Evolutionary conservation across 257 asterid genomes (phyloP), one percentile per base, ranked within the genome.

Genomic region (Plantago ovata): DNA sequence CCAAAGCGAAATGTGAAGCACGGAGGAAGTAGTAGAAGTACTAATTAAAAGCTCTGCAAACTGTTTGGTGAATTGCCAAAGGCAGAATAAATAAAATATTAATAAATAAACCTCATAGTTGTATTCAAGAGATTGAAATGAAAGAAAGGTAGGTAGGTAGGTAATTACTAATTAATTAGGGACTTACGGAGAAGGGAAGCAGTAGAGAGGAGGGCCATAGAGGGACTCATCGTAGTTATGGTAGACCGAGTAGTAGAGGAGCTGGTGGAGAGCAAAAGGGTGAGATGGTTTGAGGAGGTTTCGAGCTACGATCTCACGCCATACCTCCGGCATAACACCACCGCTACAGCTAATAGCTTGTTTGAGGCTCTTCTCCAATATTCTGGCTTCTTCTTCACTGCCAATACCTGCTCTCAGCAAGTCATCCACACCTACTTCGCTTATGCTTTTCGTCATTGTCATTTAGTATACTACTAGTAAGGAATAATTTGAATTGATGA

Each of bases 101-200:
- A n/a, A n/a, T n/a, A n/a, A n/a, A n/a, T n/a, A n/a, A n/a, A n/a
- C n/a, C n/a, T n/a, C n/a, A n/a, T n/a, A n/a, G n/a, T n/a, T n/a
- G n/a, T n/a, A n/a, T n/a, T n/a, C n/a, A n/a, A n/a, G n/a, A n/a
- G n/a, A n/a, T n/a, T n/a, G n/a, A n/a, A n/a, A n/a, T n/a, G n/a
- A n/a, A n/a, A n/a, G n/a, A n/a, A n/a, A n/a, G n/a, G n/a, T n/a
- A n/a, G n/a, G n/a, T n/a, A n/a, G n/a, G n/a, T n/a, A n/a, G n/a
- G n/a, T n/a, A n/a, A n/a, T n/a, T n/a, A n/a, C n/a, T n/a, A n/a
- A n/a, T n/a, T n/a, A n/a, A n/a, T n/a, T n/a, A 38, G 46, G 38
- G 68, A 49, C 69, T 69, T 77, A 90, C 98, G 67, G 76, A 0
- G 98, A 84, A 71, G 98, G 98, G 72, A 84, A 87, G 87, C 98